These are phyloP conservation scores for Puccinia novopanici DNA, from an alignment of 1,284 basidiomycete species.

Conservation along the genomic window DNA sequence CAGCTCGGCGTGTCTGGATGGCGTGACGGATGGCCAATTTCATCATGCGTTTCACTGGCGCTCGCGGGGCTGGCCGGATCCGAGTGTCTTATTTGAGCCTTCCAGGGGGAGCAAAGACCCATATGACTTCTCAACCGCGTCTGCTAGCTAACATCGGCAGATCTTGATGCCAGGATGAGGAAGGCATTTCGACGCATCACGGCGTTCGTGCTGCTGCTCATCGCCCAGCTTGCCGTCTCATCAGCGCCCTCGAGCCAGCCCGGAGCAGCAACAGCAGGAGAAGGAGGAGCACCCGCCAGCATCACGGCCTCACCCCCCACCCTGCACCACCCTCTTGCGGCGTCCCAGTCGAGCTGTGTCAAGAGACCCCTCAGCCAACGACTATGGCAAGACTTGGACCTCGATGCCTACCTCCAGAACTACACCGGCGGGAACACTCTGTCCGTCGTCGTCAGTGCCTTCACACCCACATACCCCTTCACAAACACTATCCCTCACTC, in stretches of 20 bases:
- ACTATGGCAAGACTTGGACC: slow-evolving; percentile 44
- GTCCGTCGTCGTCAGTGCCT: slow-evolving; percentile 32
- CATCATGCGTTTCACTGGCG: slow-evolving; percentile 28
- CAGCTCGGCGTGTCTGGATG: not conserved
- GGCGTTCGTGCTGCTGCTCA: not conserved
- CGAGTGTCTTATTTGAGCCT: not conserved
- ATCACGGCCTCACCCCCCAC: too few species aligned
- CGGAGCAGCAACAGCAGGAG: too few species aligned
- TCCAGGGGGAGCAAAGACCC: too few species aligned
- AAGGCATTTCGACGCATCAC: not conserved
- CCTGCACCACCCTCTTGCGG: not conserved
- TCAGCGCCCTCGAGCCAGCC: not conserved
- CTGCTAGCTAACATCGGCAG: too few species aligned
- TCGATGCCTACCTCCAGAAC: slow-evolving; percentile 34
- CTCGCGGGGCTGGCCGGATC: slow-evolving; percentile 1
- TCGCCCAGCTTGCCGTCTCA: not conserved
- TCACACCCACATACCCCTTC: not conserved
- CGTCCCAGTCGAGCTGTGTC: slow-evolving; percentile 32
- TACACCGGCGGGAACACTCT: slow-evolving; percentile 46
- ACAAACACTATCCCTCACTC: too few species aligned
- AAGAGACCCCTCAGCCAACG: slow-evolving; percentile 44
- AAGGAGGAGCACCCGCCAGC: too few species aligned
- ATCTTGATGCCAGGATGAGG: not conserved
- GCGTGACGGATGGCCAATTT: not conserved
- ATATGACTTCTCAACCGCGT: too few species aligned